Conservation (phyloP, 345 rosid genomes). For the Anastatica hierochuntica region DNA sequence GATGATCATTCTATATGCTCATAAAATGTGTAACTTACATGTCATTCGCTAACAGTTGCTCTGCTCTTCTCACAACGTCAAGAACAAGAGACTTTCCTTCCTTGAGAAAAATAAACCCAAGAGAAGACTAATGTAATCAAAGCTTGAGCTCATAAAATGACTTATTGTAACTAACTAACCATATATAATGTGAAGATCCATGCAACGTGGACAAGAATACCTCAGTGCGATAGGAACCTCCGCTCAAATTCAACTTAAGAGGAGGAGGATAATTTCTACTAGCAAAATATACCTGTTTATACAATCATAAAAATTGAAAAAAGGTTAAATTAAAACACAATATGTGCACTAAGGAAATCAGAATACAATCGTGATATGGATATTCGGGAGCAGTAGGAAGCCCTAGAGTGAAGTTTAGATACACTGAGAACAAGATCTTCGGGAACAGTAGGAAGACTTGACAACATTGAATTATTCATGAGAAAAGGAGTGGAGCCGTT, state of each 20-base stretch:
- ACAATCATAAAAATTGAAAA: background rate
- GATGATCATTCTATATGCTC: too few relatives aligned
- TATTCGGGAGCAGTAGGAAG: too few relatives aligned
- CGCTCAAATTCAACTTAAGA: background rate
- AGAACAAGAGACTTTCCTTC: slow-evolving; percentile 81
- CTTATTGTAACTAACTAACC: background rate
- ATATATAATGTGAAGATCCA: background rate
- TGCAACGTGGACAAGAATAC: slow-evolving; percentile 19
- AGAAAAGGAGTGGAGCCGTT: too few relatives aligned
- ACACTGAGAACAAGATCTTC: too few relatives aligned
- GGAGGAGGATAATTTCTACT: background rate
- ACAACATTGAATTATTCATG: too few relatives aligned
- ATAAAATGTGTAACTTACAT: too few relatives aligned
- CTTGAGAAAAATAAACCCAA: slow-evolving; percentile 25
- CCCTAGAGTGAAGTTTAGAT: too few relatives aligned
- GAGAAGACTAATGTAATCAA: background rate
- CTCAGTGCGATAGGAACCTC: slow-evolving; percentile 59
- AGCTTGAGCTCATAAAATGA: background rate
- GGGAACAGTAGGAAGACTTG: too few relatives aligned
- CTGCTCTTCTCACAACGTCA: slow-evolving; percentile 67
- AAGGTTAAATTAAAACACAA: background rate
- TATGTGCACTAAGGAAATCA: background rate
- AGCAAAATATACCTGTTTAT: background rate
- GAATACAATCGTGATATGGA: too few relatives aligned
- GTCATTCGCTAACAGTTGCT: slow-evolving; percentile 62